A percentile compares a stretch with the other conserved stretches of the same genome.
Evolutionary conservation across 2,329 filamentous ascomycete species (phyloP).

Genomic region (Lasiodiplodia hormozganensis): DNA sequence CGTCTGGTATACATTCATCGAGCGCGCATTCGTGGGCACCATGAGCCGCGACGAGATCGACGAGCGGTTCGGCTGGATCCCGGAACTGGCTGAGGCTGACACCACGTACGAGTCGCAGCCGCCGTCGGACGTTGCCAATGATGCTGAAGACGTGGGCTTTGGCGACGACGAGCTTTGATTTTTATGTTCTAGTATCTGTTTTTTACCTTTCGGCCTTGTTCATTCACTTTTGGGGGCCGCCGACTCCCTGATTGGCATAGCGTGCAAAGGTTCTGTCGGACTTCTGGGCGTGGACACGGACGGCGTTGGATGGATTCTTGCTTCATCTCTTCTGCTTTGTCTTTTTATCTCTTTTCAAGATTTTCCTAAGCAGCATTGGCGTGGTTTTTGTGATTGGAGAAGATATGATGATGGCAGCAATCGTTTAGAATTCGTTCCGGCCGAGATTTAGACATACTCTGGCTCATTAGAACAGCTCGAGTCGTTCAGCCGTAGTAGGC

Average conservation of each 20-base stretch:
- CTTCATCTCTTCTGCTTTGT: not conserved
- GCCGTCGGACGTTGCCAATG: not conserved
- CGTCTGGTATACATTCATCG: constrained; percentile 78
- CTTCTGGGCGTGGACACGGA: not conserved
- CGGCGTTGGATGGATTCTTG: constrained; percentile 1
- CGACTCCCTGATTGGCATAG: constrained; percentile 7
- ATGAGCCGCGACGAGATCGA: constrained; percentile 69
- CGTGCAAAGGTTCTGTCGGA: not conserved
- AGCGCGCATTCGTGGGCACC: constrained; percentile 80
- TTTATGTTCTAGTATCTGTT: not conserved
- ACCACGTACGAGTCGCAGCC: not conserved
- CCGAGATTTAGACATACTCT: not conserved
- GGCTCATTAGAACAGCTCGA: not conserved
- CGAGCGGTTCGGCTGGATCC: constrained; percentile 41
- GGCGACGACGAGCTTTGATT: constrained; percentile 23
- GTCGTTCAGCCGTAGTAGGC: not conserved
- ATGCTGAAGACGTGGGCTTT: not conserved
- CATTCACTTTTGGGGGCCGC: not conserved
- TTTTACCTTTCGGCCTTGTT: not conserved
- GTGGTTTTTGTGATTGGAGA: not conserved
- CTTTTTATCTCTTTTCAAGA: not conserved
- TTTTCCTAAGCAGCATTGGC: not conserved
- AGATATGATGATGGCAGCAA: not conserved
- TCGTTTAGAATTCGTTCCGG: not conserved
- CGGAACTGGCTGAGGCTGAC: not conserved